phyloP scores from a whole-genome alignment of 305 asterid genomes.

The Solanum hybrid region DNA sequence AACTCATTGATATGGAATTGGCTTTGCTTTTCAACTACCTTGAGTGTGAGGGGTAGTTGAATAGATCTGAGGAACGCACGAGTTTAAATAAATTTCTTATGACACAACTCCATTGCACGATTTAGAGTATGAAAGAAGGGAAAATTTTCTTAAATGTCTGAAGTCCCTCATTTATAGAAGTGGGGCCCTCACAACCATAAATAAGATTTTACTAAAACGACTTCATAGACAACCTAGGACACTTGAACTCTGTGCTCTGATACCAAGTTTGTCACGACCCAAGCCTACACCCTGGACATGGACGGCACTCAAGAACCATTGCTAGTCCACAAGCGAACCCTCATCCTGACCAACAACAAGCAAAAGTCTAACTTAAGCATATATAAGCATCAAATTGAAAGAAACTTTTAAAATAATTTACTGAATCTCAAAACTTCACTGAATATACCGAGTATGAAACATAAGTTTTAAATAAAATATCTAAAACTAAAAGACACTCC shows the following conservation, averaged over 20 bases:
- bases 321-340: no score
- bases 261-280: neutral
- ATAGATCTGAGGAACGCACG: neutral
- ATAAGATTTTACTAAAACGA: neutral
- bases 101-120: neutral
- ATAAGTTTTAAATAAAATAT: no score
- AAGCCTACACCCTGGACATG: no score
- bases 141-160: no score
- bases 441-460: no score
- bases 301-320: no score
- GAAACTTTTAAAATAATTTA: no score
- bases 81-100: neutral
- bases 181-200: neutral
- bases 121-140: neutral
- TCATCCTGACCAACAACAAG: no score
- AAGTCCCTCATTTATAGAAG: neutral
- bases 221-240: neutral
- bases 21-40: neutral
- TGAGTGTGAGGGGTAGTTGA: neutral
- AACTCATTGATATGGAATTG: neutral
- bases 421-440: no score
- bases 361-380: no score
- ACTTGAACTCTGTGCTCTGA: neutral
- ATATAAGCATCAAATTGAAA: no score
- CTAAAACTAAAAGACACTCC: no score